phyloP scores from a whole-genome alignment of 2,329 filamentous ascomycete genomes.

The Hymenoscyphus salicellus region DNA sequence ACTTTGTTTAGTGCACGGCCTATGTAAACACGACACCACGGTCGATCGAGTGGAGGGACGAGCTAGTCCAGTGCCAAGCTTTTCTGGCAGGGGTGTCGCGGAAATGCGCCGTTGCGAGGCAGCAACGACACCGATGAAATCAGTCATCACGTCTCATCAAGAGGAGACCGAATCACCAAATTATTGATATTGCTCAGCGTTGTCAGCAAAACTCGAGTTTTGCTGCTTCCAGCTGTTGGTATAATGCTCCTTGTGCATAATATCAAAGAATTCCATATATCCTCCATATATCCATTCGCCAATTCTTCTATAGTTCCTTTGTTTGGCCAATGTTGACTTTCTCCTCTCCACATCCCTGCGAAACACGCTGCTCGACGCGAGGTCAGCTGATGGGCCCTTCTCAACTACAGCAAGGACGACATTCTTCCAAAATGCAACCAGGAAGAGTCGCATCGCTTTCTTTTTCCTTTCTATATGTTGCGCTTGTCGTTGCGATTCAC shows the following conservation, averaged over 20 bases:
- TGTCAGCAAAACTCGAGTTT: neutral
- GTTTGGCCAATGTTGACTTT: neutral
- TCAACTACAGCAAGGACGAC: neutral
- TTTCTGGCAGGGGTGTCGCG: neutral
- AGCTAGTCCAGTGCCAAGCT: neutral
- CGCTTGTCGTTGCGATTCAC: conserved; percentile 5
- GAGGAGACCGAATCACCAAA: neutral
- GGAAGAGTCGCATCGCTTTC: neutral
- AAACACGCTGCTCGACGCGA: neutral
- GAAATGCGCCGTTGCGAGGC: neutral
- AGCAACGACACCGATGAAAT: neutral
- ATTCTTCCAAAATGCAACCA: neutral
- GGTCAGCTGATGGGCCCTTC: neutral
- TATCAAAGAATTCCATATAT: neutral
- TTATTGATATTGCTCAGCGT: neutral
- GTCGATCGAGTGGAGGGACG: neutral
- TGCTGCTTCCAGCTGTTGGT: neutral
- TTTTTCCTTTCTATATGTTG: conserved; percentile 6
- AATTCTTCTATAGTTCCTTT: neutral
- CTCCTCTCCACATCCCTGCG: neutral
- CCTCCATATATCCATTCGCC: no score
- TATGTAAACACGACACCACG: conserved; percentile 9
- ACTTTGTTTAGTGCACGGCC: neutral
- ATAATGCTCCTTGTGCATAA: neutral
- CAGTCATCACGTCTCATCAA: neutral